phyloP scores from a whole-genome alignment of 208 protist species.

The Acanthamoeba healyi region DNA sequence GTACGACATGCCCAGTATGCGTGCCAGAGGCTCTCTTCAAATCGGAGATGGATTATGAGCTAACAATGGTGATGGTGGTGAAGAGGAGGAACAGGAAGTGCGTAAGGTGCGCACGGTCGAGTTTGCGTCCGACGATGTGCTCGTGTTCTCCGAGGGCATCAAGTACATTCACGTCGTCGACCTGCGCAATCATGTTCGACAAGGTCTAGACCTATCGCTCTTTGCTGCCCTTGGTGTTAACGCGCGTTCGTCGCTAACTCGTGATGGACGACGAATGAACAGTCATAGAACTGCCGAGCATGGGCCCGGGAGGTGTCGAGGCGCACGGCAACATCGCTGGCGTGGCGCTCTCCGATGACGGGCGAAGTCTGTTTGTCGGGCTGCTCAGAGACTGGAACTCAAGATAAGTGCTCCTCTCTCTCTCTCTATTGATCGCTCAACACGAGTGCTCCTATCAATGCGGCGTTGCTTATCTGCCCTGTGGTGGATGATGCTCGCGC shows the following conservation, averaged over 20 bases:
- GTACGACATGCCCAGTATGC: too few relatives aligned
- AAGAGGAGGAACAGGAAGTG: slow-evolving; percentile 24
- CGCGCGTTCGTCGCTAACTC: neutral
- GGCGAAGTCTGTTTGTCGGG: neutral
- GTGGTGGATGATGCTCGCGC: neutral
- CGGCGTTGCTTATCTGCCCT: neutral
- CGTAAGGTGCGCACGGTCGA: slow-evolving; percentile 18
- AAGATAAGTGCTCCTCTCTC: neutral
- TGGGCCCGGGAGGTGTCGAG: neutral
- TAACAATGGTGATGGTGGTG: neutral
- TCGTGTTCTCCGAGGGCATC: slow-evolving; percentile 15
- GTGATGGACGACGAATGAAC: too few relatives aligned
- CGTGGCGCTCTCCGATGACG: neutral
- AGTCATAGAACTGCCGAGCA: neutral
- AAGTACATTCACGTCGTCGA: slow-evolving; percentile 28
- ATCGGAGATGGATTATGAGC: too few relatives aligned
- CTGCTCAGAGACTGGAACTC: slow-evolving; percentile 26
- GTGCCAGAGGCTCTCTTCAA: too few relatives aligned
- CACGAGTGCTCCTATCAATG: neutral
- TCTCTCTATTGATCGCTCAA: neutral
- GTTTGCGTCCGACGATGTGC: neutral
- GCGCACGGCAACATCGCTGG: slow-evolving; percentile 46
- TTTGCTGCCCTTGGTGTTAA: too few relatives aligned
- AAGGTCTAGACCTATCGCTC: neutral
- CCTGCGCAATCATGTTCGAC: neutral